phyloP scores from a whole-genome alignment of 805 yeast genomes.

The Kurtzmaniella fragi region DNA sequence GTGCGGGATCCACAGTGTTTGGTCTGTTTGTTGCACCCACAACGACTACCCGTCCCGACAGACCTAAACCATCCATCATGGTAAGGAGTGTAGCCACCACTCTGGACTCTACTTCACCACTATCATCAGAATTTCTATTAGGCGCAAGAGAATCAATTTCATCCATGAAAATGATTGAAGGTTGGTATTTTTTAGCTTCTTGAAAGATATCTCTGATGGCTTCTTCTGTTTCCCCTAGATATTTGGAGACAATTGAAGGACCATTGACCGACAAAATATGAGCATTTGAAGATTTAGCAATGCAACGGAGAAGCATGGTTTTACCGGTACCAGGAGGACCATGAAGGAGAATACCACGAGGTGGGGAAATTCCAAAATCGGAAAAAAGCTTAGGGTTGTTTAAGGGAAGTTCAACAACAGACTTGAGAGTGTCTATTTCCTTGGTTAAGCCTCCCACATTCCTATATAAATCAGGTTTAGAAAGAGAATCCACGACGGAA shows the following conservation, averaged over 20 bases:
- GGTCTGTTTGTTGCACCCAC: conserved; percentile 76
- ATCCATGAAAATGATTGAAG: conserved; percentile 83
- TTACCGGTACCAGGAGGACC: conserved; percentile 99
- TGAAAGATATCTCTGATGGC: conserved; percentile 75
- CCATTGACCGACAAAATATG: conserved; percentile 86
- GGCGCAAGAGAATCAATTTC: conserved; percentile 94
- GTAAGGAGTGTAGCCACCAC: conserved; percentile 87
- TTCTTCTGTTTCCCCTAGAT: conserved; percentile 90
- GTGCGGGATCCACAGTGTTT: conserved; percentile 61
- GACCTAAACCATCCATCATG: conserved; percentile 73
- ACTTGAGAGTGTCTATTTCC: conserved; percentile 56
- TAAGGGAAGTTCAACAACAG: conserved; percentile 76
- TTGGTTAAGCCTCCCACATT: conserved; percentile 73
- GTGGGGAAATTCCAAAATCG: conserved; percentile 86
- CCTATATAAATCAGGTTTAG: conserved; percentile 40
- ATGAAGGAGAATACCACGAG: conserved; percentile 86
- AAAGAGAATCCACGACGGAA: conserved; percentile 25
- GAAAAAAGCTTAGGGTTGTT: conserved; percentile 71
- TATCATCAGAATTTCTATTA: conserved; percentile 72
- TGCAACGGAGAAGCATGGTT: conserved; percentile 78
- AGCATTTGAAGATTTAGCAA: conserved; percentile 73
- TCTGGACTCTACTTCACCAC: conserved; percentile 86
- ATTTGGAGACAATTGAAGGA: conserved; percentile 87
- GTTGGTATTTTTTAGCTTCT: conserved; percentile 84
- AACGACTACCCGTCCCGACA: conserved; percentile 58